phyloP scores from a whole-genome alignment of 805 yeast genomes.

The Grigorovia yakushimaensis region DNA sequence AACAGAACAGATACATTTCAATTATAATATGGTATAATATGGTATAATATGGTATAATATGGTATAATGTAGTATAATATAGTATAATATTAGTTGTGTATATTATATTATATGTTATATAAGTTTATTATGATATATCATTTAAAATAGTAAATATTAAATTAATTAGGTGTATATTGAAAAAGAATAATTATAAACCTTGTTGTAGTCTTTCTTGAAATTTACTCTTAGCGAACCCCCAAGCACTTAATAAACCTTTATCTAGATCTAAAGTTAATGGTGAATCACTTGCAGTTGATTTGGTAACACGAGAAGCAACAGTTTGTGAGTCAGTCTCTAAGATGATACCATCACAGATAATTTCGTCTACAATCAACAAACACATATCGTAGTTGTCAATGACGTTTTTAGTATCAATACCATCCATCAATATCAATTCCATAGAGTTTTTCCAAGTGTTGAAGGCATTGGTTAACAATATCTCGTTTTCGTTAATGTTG shows the following conservation, averaged over 20 bases:
- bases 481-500: slow-evolving; percentile 72
- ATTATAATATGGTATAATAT: too few species aligned
- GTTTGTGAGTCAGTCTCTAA: slow-evolving; percentile 82
- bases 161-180: too few species aligned
- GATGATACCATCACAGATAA: slow-evolving; percentile 87
- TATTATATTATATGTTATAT: too few species aligned
- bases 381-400: slow-evolving; percentile 81
- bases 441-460: slow-evolving; percentile 74
- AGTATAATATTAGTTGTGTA: too few species aligned
- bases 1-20: too few species aligned
- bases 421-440: slow-evolving; percentile 53
- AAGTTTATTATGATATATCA: too few species aligned
- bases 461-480: slow-evolving; percentile 63
- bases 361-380: slow-evolving; percentile 79
- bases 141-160: too few species aligned
- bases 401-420: slow-evolving; percentile 69
- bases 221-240: slow-evolving; percentile 78
- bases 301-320: slow-evolving; percentile 85
- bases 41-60: too few species aligned
- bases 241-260: slow-evolving; percentile 72
- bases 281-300: slow-evolving; percentile 65
- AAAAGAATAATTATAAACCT: slow-evolving; percentile 31
- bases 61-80: too few species aligned
- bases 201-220: slow-evolving; percentile 43
- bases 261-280: slow-evolving; percentile 57